Percentiles rank a stretch among this genome's conserved stretches.
Evolutionary conservation across 352 stramenopile species (phyloP).

Genomic region (Phytophthora ramorum): DNA sequence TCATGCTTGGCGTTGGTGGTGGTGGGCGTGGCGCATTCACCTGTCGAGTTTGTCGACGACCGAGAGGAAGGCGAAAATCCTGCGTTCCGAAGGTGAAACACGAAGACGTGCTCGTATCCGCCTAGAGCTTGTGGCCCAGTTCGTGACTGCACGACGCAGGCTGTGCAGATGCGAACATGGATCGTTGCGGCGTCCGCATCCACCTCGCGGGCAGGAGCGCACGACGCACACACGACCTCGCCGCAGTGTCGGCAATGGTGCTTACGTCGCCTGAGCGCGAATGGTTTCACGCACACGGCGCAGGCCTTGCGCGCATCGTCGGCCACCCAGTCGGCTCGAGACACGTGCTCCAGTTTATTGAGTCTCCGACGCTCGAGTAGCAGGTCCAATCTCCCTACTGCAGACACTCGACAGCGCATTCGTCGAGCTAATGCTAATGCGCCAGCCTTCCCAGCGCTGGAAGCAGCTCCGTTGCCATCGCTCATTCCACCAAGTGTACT

Average conservation of each 20-base stretch:
- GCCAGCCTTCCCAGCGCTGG: conserved; percentile 15
- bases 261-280: conserved; percentile 63
- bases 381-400: conserved; percentile 53
- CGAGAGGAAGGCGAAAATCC: conserved; percentile 26
- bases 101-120: conserved; percentile 42
- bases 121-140: conserved; percentile 22
- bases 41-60: conserved; percentile 47
- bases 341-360: conserved; percentile 60
- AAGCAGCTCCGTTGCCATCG: conserved; percentile 28
- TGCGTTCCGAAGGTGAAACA: conserved; percentile 48
- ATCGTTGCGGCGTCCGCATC: conserved; percentile 37
- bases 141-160: conserved; percentile 64
- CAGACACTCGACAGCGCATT: conserved; percentile 56
- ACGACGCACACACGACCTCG: conserved; percentile 77
- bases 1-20: conserved; percentile 33
- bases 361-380: conserved; percentile 68
- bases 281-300: conserved; percentile 71
- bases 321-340: conserved; percentile 60
- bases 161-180: conserved; percentile 65
- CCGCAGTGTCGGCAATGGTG: conserved; percentile 80
- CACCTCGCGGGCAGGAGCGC: conserved; percentile 61
- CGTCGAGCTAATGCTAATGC: conserved; percentile 35
- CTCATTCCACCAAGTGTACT: conserved; percentile 13
- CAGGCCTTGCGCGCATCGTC: conserved; percentile 66
- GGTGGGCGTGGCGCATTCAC: conserved; percentile 3